Percentiles rank a stretch among this genome's conserved stretches.
Conservation (phyloP, 352 stramenopile genomes). For the Phytophthora ohioensis region DNA sequence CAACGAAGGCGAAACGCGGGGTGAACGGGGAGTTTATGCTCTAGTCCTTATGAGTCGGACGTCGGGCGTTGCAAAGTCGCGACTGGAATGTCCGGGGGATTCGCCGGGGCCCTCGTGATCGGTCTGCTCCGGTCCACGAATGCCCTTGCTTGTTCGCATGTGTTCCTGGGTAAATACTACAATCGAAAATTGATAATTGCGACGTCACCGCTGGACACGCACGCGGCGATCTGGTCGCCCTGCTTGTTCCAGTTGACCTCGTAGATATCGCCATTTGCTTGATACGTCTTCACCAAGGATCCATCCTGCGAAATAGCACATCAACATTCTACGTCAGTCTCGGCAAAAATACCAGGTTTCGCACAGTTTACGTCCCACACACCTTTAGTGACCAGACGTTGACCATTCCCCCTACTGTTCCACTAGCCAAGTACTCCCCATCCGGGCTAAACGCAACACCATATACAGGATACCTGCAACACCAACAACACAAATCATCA, state of each 20-base stretch:
- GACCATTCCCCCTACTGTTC: slow-evolving; percentile 96
- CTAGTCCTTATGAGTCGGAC: slow-evolving; percentile 47
- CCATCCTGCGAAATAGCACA: slow-evolving; percentile 57
- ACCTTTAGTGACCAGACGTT: slow-evolving; percentile 98
- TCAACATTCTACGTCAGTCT: slow-evolving; percentile 4
- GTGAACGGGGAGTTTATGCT: slow-evolving; percentile 41
- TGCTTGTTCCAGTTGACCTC: slow-evolving; percentile 98
- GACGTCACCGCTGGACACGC: slow-evolving; percentile 88
- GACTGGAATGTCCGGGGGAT: slow-evolving; percentile 19
- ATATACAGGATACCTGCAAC: slow-evolving; percentile 84
- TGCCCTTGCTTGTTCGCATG: slow-evolving; percentile 32
- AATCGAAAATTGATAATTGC: slow-evolving; percentile 92
- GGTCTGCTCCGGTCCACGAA: slow-evolving; percentile 11
- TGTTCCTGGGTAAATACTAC: slow-evolving; percentile 83
- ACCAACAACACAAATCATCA: slow-evolving; percentile 15
- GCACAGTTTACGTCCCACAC: slow-evolving; percentile 57
- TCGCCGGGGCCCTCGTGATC: slow-evolving; percentile 14
- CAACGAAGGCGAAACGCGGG: slow-evolving; percentile 22
- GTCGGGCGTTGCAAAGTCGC: slow-evolving; percentile 32
- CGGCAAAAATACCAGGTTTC: not conserved
- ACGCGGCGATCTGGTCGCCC: slow-evolving; percentile 87
- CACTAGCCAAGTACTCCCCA: slow-evolving; percentile 96
- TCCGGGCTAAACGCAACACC: slow-evolving; percentile 87
- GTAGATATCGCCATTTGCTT: slow-evolving; percentile 97
- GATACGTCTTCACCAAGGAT: slow-evolving; percentile 86